Base-by-base conservation (phyloP, 805 yeast species). In the Candida orba region DNA sequence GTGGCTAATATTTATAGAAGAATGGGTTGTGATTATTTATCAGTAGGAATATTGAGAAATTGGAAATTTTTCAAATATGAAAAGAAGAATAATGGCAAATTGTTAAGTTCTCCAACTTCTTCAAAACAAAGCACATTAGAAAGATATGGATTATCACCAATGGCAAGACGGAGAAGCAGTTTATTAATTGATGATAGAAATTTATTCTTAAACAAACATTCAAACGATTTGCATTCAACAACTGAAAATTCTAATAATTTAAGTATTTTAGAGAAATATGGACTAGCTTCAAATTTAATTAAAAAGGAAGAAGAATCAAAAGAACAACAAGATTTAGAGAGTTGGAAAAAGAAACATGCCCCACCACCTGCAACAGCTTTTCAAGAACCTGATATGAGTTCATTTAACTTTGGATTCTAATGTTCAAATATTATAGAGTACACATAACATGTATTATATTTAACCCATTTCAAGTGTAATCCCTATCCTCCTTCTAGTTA, bases 21-120 rank as follows among this genome's bases (percentile, higher is more conserved):
- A 45, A 87, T 90, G 96, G 98, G 98, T 0, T 90, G 98, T 64
- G 95, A 90, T 54, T 76, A 79, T 47, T 60, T 91, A 35, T 79
- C 89, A 0, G 57, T 85, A 22, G 72, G 78, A 41, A 59, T 89
- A 37, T 67, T 83, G 2, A 69, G 68, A 39, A 77, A 75, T 47
- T 90, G 96, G 96, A 64, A 65, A 27, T 89, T 88, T 56, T 49
- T 65, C 10, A 57, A 50, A 36, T 13, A 41, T n/a, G 53, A 47
- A 4, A 45, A 47, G 4, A 52, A 45, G 38, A 44, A 49, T 6
- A 45, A 39, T 8, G 29, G 36, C 29, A 9, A 27, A 27, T 10
- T 27, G 13, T 36, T 35, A 38, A 34, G 23, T 13, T 36, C 15
- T 27, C 42, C 35, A 31, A 30, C 33, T 14, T 34, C 48, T 3